These are phyloP conservation scores for Amanita subjunquillea DNA, from an alignment of 768 basidiomycete species.

Conservation along the genomic window DNA sequence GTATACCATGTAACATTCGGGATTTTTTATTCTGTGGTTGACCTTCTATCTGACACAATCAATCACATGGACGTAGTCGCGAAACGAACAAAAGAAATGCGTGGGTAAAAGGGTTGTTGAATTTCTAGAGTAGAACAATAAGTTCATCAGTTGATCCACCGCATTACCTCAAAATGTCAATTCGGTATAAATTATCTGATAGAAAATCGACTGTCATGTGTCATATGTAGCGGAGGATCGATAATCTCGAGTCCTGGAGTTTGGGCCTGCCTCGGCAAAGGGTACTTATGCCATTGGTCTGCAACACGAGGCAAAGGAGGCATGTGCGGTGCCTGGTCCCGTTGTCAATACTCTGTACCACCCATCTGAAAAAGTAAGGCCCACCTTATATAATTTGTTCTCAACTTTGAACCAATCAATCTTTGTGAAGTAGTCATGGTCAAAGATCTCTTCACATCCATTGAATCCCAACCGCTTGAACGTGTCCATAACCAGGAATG, in stretches of 20 bases:
- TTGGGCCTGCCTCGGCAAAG: conserved; percentile 23
- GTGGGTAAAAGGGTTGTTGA: background rate
- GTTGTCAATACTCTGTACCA: background rate
- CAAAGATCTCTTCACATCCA: conserved; percentile 18
- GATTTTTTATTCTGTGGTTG: background rate
- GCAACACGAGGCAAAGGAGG: conserved; percentile 14
- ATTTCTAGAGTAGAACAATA: background rate
- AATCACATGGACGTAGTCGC: background rate
- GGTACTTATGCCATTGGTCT: conserved; percentile 26
- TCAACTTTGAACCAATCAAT: conserved; percentile 40
- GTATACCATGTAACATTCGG: background rate
- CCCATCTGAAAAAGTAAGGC: conserved; percentile 11
- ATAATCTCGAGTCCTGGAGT: conserved; percentile 30
- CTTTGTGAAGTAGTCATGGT: conserved; percentile 34
- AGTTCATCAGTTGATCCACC: background rate
- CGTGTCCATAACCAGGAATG: conserved; percentile 27
- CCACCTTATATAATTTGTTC: conserved; percentile 32
- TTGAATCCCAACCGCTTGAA: conserved; percentile 23
- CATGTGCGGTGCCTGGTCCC: conserved; percentile 31
- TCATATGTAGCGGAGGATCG: conserved; percentile 21
- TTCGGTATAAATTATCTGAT: background rate
- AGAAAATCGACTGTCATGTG: conserved; percentile 27
- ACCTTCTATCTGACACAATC: background rate
- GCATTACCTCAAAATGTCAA: background rate
- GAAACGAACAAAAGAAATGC: background rate